phyloP scores from a whole-genome alignment of 2,329 filamentous ascomycete species.

The Zymoseptoria brevis region DNA sequence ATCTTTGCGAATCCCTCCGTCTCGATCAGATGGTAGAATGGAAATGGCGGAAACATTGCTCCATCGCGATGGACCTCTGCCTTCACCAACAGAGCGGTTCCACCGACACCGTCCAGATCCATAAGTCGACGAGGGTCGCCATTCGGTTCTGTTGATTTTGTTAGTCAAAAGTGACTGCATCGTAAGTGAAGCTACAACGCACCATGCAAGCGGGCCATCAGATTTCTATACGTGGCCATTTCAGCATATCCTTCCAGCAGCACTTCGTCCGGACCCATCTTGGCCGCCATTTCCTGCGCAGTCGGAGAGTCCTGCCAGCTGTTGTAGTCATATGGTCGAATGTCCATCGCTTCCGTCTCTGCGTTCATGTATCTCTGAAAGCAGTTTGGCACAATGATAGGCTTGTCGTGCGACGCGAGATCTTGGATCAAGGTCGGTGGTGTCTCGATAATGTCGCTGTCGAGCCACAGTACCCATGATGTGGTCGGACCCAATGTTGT shows the following conservation, averaged over 20 bases:
- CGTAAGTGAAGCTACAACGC: conserved; percentile 20
- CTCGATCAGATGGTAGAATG: conserved; percentile 95
- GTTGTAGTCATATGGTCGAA: conserved; percentile 93
- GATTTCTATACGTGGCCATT: conserved; percentile 79
- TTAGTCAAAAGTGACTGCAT: background rate
- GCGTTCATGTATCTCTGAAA: conserved; percentile 70
- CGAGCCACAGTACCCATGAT: conserved; percentile 95
- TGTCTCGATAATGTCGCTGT: conserved; percentile 84
- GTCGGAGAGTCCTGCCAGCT: conserved; percentile 88
- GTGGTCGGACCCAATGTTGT: conserved; percentile 85
- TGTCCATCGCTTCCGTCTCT: conserved; percentile 62
- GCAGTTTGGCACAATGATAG: conserved; percentile 92
- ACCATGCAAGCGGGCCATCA: conserved; percentile 79
- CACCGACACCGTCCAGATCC: conserved; percentile 83
- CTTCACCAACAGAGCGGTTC: conserved; percentile 86
- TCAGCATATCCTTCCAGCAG: conserved; percentile 87
- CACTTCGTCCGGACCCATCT: conserved; percentile 87
- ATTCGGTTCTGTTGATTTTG: conserved; percentile 15
- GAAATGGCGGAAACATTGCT: conserved; percentile 95
- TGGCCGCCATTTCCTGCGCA: conserved; percentile 64
- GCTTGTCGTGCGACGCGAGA: conserved; percentile 75
- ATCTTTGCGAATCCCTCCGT: conserved; percentile 98
- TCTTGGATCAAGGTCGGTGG: conserved; percentile 83
- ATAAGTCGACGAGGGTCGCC: conserved; percentile 37
- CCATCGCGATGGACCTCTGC: conserved; percentile 95